Base-by-base conservation (phyloP, 106 monocot genomes). In the Allium cepa region DNA sequence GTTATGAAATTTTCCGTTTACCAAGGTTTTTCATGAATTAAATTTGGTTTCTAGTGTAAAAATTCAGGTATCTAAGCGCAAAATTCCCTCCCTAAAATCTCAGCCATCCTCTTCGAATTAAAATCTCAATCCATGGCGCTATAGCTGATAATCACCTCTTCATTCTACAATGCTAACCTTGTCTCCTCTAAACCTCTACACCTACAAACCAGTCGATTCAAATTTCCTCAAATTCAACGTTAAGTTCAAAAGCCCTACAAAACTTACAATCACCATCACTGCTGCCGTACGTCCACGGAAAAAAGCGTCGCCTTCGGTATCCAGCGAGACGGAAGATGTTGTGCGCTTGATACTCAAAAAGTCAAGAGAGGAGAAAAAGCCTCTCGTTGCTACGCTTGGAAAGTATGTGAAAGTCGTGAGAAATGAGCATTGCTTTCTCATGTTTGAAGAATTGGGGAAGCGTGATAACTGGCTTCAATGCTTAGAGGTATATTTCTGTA, bases 361-460 rank as follows among this genome's bases (percentile, higher is more conserved):
- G 78, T 62, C 87, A 9, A 67, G 62, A 1, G 95, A 78, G 3
- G 82, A 80, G 51, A 84, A 87, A 62, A 74, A 80, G 81, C 84
- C 87, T 48, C 60, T 92, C 48, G 80, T 83, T 12, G 8, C 83
- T 56, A 81, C 83, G 46, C 85, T 99, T 12, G 76, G 85, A 65
- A 92, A 87, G 84, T 81, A 76, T 48, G 97, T 87, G 64, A 74
- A 60, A 71, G 66, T 75, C 3, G 49, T 99, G 58, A 53, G 92
- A 49, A 87, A 86, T 28, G 92, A 93, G 67, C 92, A 99, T 60
- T 99, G 97, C 75, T 99, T 99, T 73, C 75, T 89, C 51, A 76
- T 92, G 4, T 99, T 99, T 63, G 92, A 99, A 72, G 89, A 99
- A 68, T 84, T 93, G 11, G 97, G 87, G 28, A 89, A 74, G 68